Evolutionary conservation across 2,329 filamentous ascomycete species (phyloP).

Genomic region (Biscogniauxia marginata): DNA sequence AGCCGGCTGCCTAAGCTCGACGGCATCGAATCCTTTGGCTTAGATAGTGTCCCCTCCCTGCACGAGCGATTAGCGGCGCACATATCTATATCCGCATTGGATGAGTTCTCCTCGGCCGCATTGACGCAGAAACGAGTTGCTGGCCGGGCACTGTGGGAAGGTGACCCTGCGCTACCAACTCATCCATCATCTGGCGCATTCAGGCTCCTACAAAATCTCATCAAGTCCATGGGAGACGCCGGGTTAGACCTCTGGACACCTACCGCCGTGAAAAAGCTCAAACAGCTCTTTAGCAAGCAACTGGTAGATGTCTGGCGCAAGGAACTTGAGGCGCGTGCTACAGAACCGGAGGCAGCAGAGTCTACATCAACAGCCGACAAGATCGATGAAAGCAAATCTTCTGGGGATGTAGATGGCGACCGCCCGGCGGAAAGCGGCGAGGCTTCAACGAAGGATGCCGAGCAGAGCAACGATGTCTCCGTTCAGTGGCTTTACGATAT

Average conservation of each 20-base stretch:
- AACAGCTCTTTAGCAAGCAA: conserved; percentile 51
- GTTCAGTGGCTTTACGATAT: conserved; percentile 64
- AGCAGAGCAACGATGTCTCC: conserved; percentile 45
- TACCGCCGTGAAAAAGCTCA: conserved; percentile 62
- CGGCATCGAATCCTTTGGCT: conserved; percentile 54
- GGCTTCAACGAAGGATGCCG: conserved; percentile 1
- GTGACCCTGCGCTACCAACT: conserved; percentile 68
- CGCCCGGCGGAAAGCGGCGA: conserved; percentile 12
- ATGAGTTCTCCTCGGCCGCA: conserved; percentile 43
- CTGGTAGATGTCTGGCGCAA: conserved; percentile 51
- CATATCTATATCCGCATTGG: conserved; percentile 50
- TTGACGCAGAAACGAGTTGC: conserved; percentile 50
- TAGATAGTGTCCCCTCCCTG: conserved; percentile 60
- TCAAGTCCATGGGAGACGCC: conserved; percentile 63
- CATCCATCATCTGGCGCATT: conserved; percentile 78
- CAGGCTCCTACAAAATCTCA: conserved; percentile 65
- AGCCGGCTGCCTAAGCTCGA: conserved; percentile 58
- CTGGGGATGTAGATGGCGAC: conserved; percentile 9
- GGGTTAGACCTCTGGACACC: conserved; percentile 83
- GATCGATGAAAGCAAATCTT: conserved; percentile 2
- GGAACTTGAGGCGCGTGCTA: conserved; percentile 36
- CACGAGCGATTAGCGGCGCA: conserved; percentile 59
- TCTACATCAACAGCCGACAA: not conserved
- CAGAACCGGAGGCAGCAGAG: conserved; percentile 19
- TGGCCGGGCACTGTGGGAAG: conserved; percentile 76